Conservation (phyloP, 1,139 yeast genomes). For the Yamadazyma aaseri region DNA sequence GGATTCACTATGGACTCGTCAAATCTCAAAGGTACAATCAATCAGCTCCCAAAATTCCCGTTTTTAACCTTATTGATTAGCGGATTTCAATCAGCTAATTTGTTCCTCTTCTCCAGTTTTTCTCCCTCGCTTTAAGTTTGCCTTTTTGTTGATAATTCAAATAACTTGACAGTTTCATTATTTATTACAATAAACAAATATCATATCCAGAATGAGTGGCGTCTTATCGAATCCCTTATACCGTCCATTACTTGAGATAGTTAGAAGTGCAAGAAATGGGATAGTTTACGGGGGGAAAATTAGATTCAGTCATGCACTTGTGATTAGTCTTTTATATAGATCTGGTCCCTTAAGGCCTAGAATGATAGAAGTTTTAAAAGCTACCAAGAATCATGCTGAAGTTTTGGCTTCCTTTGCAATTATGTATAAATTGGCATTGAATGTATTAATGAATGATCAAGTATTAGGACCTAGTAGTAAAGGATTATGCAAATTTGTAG, state of each 20-base stretch:
- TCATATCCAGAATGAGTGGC: background rate
- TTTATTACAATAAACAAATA: background rate
- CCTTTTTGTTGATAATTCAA: too few relatives aligned
- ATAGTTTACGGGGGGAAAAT: slow-evolving; percentile 72
- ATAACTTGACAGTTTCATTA: background rate
- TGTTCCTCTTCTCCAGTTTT: slow-evolving; percentile 8
- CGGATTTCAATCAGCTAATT: too few relatives aligned
- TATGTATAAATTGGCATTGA: slow-evolving; percentile 48
- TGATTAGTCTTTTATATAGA: slow-evolving; percentile 57
- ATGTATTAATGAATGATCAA: slow-evolving; percentile 32
- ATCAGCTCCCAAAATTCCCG: too few relatives aligned
- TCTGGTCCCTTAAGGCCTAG: slow-evolving; percentile 49
- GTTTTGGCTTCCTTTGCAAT: slow-evolving; percentile 68
- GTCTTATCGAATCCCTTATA: slow-evolving; percentile 26
- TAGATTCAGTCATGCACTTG: slow-evolving; percentile 72
- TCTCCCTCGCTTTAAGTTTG: slow-evolving; percentile 1
- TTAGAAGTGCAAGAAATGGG: slow-evolving; percentile 49
- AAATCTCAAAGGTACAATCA: too few relatives aligned
- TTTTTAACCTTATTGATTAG: too few relatives aligned
- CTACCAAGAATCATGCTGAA: slow-evolving; percentile 65
- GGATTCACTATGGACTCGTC: too few relatives aligned
- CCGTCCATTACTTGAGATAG: slow-evolving; percentile 40
- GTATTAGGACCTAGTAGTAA: slow-evolving; percentile 33
- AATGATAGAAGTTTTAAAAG: slow-evolving; percentile 47
- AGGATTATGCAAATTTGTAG: slow-evolving; percentile 46